Base-by-base conservation (phyloP, 2,329 filamentous ascomycete species). In the Venturia effusa region DNA sequence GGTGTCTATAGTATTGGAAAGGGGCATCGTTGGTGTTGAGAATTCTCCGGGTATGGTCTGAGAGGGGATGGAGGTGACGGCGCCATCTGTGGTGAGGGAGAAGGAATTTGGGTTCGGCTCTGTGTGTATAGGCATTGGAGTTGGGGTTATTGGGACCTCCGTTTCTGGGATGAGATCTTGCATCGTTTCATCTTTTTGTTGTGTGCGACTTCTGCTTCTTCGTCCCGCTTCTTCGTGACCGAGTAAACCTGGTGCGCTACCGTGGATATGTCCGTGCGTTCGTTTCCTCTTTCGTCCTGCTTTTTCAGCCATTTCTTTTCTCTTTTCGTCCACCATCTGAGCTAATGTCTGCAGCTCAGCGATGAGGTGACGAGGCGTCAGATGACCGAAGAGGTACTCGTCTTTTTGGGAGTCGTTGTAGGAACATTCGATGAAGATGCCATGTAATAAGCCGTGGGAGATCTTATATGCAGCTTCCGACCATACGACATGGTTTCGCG, bases 391-490 rank as follows among this genome's bases (percentile, higher is more conserved):
- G 0, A 99, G 80, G 0, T 87, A 84, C 61, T 88, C 86, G 66
- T 94, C 87, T 27, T 84, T 81, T 70, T 92, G 88, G 8, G 84
- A 84, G 73, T 97, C 88, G 66, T 91, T 89, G 74, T 93, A 99
- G 66, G 90, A 96, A 74, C 93, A 97, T 78, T 99, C 94, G 69
- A 99, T 95, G 71, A 97, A 93, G 15, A 99, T 88, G 13, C 88
- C 93, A 0, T 81, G 83, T 0, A 99, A 81, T 4, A 82, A 80
- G 1, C 90, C 90, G 0, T 81, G 77, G 0, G 81, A 88, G 32
- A 99, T 86, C 72, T 95, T 96, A 10, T 88, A 88, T 0, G 92
- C 93, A 0, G 93, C 93, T 70, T 94, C 89, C 68, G 85, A 83
- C 94, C 94, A 99, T 17, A 99, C 85, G 17, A 81, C 79, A n/a